Evolutionary conservation across 805 yeast species (phyloP), one percentile per base, ranked within the genome.

Genomic region (Tetrapisispora pingtungensis): DNA sequence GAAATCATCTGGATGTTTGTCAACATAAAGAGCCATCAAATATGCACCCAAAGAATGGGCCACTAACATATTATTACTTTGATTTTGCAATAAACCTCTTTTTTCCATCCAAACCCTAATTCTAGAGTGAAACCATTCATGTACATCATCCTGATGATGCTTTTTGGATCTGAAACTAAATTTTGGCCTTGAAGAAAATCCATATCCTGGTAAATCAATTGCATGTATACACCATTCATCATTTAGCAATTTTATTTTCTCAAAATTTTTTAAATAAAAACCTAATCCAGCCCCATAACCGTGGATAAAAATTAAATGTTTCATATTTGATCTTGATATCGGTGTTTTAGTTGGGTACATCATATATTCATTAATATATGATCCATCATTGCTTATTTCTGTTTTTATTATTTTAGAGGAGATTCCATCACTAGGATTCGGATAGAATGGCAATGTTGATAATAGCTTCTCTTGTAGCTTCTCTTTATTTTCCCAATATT

Each of bases 241-340:
- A 20, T 62, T 53, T 14, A 55, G 24, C 28, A 62, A 53, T 1
- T 73, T 61, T 26, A 81, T 61, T 3, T 66, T 68, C 48, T 81
- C 83, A 46, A 84, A 73, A 62, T 88, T 90, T 54, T 80, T 81
- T 43, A 82, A 66, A 55, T 81, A 93, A 52, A 88, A 80, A 0
- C 96, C 97, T 24, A 88, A 66, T 0, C 95, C 93, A 0, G 97
- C 97, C 3, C 96, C 97, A 58, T 90, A 90, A 0, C 98, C 98
- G 63, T 90, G 98, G 12, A 90, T 70, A 42, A 90, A 67, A 0
- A 93, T 86, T 20, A 88, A 62, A 61, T 83, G 75, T 52, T 66
- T 66, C 41, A 61, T 26, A 1, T 45, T 36, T 3, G 47, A 43
- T 10, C 35, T 30, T 33, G 44, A 49, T 33, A 31, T 46, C 41